Evolutionary conservation across 2,329 filamentous ascomycete species (phyloP).

Genomic region (Ustilaginoidea virens): DNA sequence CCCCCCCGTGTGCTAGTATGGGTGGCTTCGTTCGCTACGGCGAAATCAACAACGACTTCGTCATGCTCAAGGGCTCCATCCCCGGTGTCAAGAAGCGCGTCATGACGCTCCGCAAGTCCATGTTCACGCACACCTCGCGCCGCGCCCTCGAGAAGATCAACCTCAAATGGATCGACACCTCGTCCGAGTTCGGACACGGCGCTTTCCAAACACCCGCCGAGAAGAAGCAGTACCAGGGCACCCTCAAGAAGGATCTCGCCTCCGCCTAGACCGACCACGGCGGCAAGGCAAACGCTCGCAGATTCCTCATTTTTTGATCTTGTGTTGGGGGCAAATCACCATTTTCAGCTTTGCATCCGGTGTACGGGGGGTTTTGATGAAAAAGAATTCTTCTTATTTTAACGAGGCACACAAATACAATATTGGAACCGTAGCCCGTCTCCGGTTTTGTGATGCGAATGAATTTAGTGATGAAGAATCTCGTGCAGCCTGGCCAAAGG

Average conservation of each 20-base stretch:
- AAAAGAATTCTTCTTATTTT: no score
- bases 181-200: slow-evolving; percentile 99
- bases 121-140: slow-evolving; percentile 93
- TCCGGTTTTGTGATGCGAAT: slow-evolving; percentile 20
- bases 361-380: slow-evolving; percentile 30
- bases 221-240: slow-evolving; percentile 96
- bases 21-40: slow-evolving; percentile 99
- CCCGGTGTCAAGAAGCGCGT: slow-evolving; percentile 99
- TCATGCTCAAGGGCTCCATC: slow-evolving; percentile 94
- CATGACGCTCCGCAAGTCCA: slow-evolving; percentile 96
- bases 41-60: slow-evolving; percentile 98
- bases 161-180: slow-evolving; percentile 99
- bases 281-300: no score
- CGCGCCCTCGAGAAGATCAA: slow-evolving; percentile 97
- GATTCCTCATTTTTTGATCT: slow-evolving; percentile 23
- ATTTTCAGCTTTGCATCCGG: slow-evolving; percentile 35
- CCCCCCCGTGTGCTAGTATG: slow-evolving; percentile 40
- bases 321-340: slow-evolving; percentile 1
- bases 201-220: slow-evolving; percentile 96
- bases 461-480: no score
- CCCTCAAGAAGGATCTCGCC: slow-evolving; percentile 92
- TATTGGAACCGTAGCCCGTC: no score
- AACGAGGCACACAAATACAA: no score
- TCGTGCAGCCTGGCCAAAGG: no score
- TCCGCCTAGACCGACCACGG: slow-evolving; percentile 31